Conservation (phyloP, 345 rosid genomes). For the Lepidium sativum region DNA sequence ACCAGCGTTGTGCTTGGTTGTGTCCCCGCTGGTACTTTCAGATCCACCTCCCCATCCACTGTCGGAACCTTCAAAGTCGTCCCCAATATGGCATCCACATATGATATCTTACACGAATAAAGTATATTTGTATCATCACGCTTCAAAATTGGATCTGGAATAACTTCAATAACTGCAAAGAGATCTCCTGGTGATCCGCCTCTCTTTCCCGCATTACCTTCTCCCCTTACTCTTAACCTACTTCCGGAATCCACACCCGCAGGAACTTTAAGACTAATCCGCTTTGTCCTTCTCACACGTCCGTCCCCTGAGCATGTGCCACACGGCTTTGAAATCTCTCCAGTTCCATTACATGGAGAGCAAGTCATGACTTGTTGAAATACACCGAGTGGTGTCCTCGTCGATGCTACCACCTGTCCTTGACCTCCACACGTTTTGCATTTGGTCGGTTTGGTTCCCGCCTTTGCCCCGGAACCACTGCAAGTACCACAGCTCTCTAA, state of each 20-base stretch:
- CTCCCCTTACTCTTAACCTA: constrained; percentile 86
- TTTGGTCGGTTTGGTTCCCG: constrained; percentile 69
- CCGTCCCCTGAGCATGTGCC: constrained; percentile 85
- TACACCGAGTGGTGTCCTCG: constrained; percentile 90
- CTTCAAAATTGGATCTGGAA: constrained; percentile 76
- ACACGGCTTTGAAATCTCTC: constrained; percentile 73
- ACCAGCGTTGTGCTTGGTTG: constrained; percentile 90
- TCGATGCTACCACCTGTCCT: constrained; percentile 89
- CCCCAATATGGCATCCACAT: constrained; percentile 86
- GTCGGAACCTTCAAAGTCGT: constrained; percentile 82
- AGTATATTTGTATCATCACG: constrained; percentile 81
- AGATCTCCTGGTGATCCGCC: constrained; percentile 95
- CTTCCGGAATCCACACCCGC: constrained; percentile 97
- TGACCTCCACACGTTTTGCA: constrained; percentile 94
- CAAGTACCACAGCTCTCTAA: constrained; percentile 85
- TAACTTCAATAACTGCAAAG: constrained; percentile 71
- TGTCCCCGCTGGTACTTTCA: constrained; percentile 90
- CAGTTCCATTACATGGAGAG: constrained; percentile 73
- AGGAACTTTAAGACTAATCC: constrained; percentile 88
- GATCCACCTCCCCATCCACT: constrained; percentile 88
- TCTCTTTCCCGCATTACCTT: constrained; percentile 89
- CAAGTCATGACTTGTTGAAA: constrained; percentile 98
- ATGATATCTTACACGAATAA: constrained; percentile 83
- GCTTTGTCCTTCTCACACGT: constrained; percentile 74
- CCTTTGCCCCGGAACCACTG: constrained; percentile 86